These are phyloP conservation scores for Mrakia blollopis DNA, from an alignment of 768 basidiomycete genomes.

Conservation along the genomic window DNA sequence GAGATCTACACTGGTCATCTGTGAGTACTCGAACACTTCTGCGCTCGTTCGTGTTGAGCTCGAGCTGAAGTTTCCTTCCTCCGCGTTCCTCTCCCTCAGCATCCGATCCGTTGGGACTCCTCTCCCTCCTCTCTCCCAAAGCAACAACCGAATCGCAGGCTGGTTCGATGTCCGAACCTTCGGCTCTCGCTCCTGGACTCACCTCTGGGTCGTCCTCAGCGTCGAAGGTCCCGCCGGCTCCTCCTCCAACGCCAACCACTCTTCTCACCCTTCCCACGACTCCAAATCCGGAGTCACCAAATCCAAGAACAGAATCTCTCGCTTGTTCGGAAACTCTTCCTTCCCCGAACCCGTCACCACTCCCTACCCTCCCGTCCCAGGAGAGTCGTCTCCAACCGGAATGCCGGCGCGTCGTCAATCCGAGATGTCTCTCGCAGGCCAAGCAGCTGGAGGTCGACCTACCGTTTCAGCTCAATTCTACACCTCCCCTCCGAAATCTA, in stretches of 20 bases:
- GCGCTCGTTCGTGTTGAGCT: slow-evolving; percentile 59
- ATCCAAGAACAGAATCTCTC: slow-evolving; percentile 59
- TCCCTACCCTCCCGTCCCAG: slow-evolving; percentile 24
- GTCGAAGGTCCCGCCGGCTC: slow-evolving; percentile 5
- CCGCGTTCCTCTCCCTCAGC: background rate
- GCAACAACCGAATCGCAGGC: slow-evolving; percentile 13
- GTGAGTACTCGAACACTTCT: background rate
- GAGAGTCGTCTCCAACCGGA: slow-evolving; percentile 33
- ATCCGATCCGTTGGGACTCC: slow-evolving; percentile 14
- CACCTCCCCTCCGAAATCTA: slow-evolving; percentile 9
- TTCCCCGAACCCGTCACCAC: slow-evolving; percentile 10
- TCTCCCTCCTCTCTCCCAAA: background rate
- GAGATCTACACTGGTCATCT: slow-evolving; percentile 97
- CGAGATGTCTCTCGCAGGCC: background rate
- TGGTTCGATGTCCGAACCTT: slow-evolving; percentile 33
- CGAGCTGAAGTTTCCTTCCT: background rate
- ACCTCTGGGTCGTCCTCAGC: slow-evolving; percentile 30
- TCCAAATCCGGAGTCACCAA: slow-evolving; percentile 33
- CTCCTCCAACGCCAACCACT: background rate
- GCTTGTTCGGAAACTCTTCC: slow-evolving; percentile 50
- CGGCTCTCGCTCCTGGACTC: slow-evolving; percentile 22
- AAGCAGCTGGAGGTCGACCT: slow-evolving; percentile 6
- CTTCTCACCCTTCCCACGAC: background rate
- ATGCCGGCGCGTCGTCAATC: slow-evolving; percentile 48
- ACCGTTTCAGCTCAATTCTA: slow-evolving; percentile 48